Evolutionary conservation across 352 stramenopile genomes (phyloP).

Genomic region (Globisporangium alternatum): DNA sequence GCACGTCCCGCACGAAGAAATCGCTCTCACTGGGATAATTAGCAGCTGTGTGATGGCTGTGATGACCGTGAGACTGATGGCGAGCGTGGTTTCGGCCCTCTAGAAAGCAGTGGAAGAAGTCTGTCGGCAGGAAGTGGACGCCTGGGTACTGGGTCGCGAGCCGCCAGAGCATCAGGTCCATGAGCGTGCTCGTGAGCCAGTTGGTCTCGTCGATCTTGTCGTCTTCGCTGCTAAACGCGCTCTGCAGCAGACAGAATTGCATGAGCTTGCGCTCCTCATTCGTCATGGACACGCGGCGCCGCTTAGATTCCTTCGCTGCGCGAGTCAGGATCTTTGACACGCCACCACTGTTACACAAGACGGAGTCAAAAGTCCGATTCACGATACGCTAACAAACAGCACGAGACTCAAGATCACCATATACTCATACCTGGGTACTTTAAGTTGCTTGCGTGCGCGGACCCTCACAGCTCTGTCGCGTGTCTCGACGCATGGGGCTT

Average conservation of each 20-base stretch:
- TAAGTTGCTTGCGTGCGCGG: background rate
- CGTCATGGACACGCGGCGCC: slow-evolving; percentile 10
- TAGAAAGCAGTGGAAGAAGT: slow-evolving; percentile 77
- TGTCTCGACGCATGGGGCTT: background rate
- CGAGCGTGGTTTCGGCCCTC: slow-evolving; percentile 21
- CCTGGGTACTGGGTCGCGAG: slow-evolving; percentile 68
- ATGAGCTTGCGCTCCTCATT: slow-evolving; percentile 17
- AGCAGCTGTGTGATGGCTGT: background rate
- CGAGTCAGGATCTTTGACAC: slow-evolving; percentile 10
- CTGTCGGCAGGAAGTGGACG: slow-evolving; percentile 82
- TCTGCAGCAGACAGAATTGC: slow-evolving; percentile 38
- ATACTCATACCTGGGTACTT: slow-evolving; percentile 3
- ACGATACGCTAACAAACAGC: background rate
- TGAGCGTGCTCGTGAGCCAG: slow-evolving; percentile 83
- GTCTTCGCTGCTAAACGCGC: slow-evolving; percentile 46
- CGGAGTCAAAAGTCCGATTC: background rate
- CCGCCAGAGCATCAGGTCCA: slow-evolving; percentile 82
- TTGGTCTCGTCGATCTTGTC: slow-evolving; percentile 71
- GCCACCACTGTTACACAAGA: background rate
- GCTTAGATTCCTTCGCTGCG: slow-evolving; percentile 3
- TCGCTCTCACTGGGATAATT: background rate
- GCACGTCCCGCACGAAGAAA: slow-evolving; percentile 54
- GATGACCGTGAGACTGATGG: slow-evolving; percentile 3
- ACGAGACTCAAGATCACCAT: background rate
- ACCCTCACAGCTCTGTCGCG: background rate